phyloP scores from a whole-genome alignment of 805 yeast species.

The Lachancea sp. region DNA sequence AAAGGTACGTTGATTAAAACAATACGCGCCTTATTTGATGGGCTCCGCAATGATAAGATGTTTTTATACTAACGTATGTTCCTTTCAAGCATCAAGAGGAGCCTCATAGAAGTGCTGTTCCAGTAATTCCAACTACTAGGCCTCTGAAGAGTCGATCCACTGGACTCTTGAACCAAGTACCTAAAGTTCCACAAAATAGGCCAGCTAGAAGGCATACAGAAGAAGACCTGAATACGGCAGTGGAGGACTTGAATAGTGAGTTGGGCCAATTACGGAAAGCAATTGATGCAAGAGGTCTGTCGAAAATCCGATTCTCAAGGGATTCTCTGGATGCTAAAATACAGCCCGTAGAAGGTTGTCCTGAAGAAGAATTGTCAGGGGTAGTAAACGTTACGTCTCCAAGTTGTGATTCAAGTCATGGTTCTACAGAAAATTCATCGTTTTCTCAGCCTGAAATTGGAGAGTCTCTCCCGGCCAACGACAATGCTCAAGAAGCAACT shows the following conservation, averaged over 20 bases:
- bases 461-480: no score
- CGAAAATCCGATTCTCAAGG: no score
- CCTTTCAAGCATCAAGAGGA: neutral
- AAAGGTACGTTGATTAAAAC: no score
- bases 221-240: conserved; percentile 11
- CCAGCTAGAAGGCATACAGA: conserved; percentile 14
- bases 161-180: conserved; percentile 7
- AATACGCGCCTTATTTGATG: no score
- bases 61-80: neutral
- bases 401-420: no score
- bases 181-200: conserved; percentile 8
- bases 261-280: conserved; percentile 10
- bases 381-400: no score
- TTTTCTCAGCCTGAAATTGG: no score
- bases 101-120: conserved; percentile 4
- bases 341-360: neutral
- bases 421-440: no score
- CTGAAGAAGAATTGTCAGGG: no score
- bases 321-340: neutral
- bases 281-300: no score
- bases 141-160: conserved; percentile 10
- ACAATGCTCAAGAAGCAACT: no score
- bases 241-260: conserved; percentile 12
- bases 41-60: no score
- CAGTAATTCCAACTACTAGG: conserved; percentile 20